phyloP scores from a whole-genome alignment of 176 grass and related monocot species.

The Raddia guianensis region DNA sequence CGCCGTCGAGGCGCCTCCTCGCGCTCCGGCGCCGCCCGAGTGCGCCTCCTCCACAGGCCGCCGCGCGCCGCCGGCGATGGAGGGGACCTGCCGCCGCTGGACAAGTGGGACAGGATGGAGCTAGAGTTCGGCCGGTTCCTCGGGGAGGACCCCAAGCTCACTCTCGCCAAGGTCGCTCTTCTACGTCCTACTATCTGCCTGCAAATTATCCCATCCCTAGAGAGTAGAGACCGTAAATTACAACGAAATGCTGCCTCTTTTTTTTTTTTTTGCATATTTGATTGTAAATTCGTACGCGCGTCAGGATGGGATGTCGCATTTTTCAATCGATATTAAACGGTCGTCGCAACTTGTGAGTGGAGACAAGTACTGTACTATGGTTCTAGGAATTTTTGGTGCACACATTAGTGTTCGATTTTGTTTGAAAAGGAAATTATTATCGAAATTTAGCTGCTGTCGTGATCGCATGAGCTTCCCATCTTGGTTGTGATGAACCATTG shows the following conservation, averaged over 20 bases:
- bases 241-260: not conserved
- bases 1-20: not conserved
- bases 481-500: not conserved
- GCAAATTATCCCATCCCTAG: not conserved
- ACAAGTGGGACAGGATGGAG: conserved; percentile 85
- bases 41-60: conserved; percentile 40
- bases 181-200: no score
- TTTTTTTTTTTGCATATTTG: not conserved
- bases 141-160: conserved; percentile 85
- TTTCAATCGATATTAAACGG: not conserved
- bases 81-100: conserved; percentile 47
- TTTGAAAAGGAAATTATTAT: no score
- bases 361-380: not conserved
- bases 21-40: not conserved
- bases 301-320: not conserved
- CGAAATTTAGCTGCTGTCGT: conserved; percentile 1
- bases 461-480: not conserved
- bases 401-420: not conserved
- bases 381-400: no score
- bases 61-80: conserved; percentile 19
- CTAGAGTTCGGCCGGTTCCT: conserved; percentile 74
- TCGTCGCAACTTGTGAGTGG: not conserved
- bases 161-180: conserved; percentile 65
- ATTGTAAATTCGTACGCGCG: not conserved
- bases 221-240: not conserved